Percentiles rank a stretch among this genome's conserved stretches.
Conservation (phyloP, 1,139 yeast genomes). For the Yamadazyma atmosphaerica region DNA sequence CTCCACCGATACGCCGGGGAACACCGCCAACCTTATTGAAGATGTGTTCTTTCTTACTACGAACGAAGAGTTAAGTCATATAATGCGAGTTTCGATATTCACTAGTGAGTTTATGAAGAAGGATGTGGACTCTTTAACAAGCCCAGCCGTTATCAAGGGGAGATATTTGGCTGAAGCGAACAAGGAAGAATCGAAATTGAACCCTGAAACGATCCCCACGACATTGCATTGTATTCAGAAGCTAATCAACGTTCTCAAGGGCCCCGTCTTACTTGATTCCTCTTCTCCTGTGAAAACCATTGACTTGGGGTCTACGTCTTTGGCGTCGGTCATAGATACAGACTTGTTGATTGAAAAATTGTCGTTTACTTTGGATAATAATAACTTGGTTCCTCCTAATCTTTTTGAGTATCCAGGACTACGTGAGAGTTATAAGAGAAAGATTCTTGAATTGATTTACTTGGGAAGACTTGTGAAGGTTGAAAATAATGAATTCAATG, state of each 20-base stretch:
- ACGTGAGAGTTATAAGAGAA: conserved; percentile 51
- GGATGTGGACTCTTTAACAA: conserved; percentile 21
- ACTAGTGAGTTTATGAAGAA: conserved; percentile 27
- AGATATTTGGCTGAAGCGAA: conserved; percentile 34
- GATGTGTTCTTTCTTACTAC: conserved; percentile 30
- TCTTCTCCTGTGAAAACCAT: conserved; percentile 53
- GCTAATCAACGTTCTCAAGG: conserved; percentile 58
- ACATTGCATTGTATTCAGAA: conserved; percentile 57
- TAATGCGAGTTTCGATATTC: conserved; percentile 36
- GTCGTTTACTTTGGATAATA: conserved; percentile 41
- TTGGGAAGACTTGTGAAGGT: conserved; percentile 28
- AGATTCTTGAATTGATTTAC: conserved; percentile 48
- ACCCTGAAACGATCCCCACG: conserved; percentile 42
- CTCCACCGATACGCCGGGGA: conserved; percentile 9
- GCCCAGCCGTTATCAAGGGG: conserved; percentile 25
- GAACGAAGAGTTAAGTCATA: conserved; percentile 18
- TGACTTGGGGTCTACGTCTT: conserved; percentile 44
- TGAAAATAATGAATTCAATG: conserved; percentile 31
- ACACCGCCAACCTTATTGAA: conserved; percentile 23
- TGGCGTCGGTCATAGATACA: conserved; percentile 59
- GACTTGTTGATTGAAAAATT: conserved; percentile 48
- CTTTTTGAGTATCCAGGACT: conserved; percentile 25
- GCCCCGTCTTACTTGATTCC: conserved; percentile 51
- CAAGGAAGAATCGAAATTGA: conserved; percentile 24
- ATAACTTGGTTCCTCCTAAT: conserved; percentile 61